Evolutionary conservation across 2,329 filamentous ascomycete genomes (phyloP), one percentile per base, ranked within the genome.

Genomic region (Clathrospora elynae): DNA sequence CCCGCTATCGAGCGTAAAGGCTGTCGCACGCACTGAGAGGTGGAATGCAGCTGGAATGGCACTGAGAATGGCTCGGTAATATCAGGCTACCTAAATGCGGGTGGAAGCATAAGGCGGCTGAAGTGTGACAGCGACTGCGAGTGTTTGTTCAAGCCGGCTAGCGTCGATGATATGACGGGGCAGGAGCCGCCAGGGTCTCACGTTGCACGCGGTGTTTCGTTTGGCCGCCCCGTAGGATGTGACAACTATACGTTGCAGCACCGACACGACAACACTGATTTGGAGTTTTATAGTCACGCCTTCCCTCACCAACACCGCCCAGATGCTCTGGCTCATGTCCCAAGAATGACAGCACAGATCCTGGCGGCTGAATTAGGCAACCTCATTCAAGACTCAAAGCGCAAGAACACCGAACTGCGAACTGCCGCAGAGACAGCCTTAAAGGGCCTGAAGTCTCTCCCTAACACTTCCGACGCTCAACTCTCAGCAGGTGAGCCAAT

Each of bases 401-500:
- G 92, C 63, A 97, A 95, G 73, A 87, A 96, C 71, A 83, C 87
- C 58, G 93, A 97, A 62, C 78, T 99, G 38, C 84, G 88, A 75
- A 88, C 87, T 79, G 90, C 93, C 35, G 90, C 93, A 18, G 93
- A 99, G 67, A 95, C 91, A 72, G 95, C 93, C 10, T 77, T 97
- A 14, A 88, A 90, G 55, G 93, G 97, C 58, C 79, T 99, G 49
- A 96, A 88, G 71, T 77, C 79, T 36, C 76, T 95, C 13, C 81
- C 86, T 37, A 79, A 83, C 36, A 85, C 84, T 26, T 89, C 87
- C 24, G 90, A 96, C 71, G 78, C 85, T 35, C 86, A 90, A 62
- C 77, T 90, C 54, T 81, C 85, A 57, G 83, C 83, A 61, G 86
- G 86, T 88, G 71, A 61, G 71, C 32, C 26, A 25, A 29, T 17